Evolutionary conservation across 352 stramenopile species (phyloP).

Genomic region (Pythium coloratum): DNA sequence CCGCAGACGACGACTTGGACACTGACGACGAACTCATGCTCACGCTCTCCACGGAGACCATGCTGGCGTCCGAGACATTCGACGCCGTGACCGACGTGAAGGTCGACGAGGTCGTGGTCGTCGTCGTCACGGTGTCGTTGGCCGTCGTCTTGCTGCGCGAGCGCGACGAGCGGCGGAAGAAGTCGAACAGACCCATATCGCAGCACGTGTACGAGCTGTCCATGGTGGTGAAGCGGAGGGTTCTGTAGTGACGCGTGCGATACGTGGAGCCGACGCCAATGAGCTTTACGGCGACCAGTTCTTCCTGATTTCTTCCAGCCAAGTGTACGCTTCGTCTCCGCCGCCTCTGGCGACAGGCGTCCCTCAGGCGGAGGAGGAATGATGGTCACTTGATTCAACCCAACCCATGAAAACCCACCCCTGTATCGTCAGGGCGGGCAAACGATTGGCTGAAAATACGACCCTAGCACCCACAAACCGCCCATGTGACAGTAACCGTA

Average conservation of each 20-base stretch:
- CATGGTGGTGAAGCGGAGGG: background rate
- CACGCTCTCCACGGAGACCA: slow-evolving; percentile 12
- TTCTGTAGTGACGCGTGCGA: too few relatives aligned
- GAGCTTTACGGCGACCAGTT: too few relatives aligned
- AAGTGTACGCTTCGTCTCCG: too few relatives aligned
- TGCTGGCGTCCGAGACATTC: slow-evolving; percentile 17
- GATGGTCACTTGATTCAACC: slow-evolving; percentile 14
- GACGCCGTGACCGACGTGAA: slow-evolving; percentile 10
- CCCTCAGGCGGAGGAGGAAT: background rate
- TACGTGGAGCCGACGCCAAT: background rate
- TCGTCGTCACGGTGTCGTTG: background rate
- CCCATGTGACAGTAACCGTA: slow-evolving; percentile 4
- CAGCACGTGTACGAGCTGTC: slow-evolving; percentile 20
- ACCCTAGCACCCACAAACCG: background rate
- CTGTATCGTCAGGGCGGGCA: background rate
- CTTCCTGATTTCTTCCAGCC: background rate
- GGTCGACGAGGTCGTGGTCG: slow-evolving; percentile 5
- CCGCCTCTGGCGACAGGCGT: background rate
- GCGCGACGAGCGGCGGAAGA: slow-evolving; percentile 66
- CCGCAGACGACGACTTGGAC: background rate
- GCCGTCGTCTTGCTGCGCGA: slow-evolving; percentile 35
- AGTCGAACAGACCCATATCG: slow-evolving; percentile 75
- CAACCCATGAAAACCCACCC: background rate
- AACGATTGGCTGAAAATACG: slow-evolving; percentile 8
- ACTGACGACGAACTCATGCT: background rate